Conservation (phyloP, 139 green algal genomes). For the Nannochloris sp. region DNA sequence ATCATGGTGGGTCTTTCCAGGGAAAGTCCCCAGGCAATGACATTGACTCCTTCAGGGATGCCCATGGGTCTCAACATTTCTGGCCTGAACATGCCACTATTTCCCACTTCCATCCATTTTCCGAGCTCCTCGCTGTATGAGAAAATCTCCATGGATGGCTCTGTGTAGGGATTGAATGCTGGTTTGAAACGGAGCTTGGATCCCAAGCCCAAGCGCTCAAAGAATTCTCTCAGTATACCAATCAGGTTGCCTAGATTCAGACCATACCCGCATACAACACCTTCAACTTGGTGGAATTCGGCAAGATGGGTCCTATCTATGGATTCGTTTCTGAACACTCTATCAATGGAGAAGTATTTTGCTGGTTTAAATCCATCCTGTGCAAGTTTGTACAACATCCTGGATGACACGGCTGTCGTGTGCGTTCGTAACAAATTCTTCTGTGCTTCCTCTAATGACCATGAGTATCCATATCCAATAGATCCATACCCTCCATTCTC, state of each 20-base stretch:
- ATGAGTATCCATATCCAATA: slow-evolving; percentile 83
- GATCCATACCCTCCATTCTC: slow-evolving; percentile 80
- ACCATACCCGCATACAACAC: slow-evolving; percentile 74
- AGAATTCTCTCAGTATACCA: slow-evolving; percentile 81
- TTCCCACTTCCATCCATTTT: slow-evolving; percentile 99
- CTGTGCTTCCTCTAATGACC: slow-evolving; percentile 81
- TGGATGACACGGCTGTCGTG: slow-evolving; percentile 93
- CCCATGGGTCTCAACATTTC: slow-evolving; percentile 99
- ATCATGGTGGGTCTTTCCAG: slow-evolving; percentile 96
- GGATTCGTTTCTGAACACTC: slow-evolving; percentile 98
- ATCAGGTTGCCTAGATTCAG: slow-evolving; percentile 92
- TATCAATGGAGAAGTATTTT: slow-evolving; percentile 92
- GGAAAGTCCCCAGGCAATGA: slow-evolving; percentile 97
- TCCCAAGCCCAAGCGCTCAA: slow-evolving; percentile 83
- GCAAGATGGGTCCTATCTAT: slow-evolving; percentile 96
- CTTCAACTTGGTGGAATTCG: slow-evolving; percentile 92
- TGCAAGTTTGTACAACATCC: slow-evolving; percentile 91
- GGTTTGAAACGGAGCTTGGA: slow-evolving; percentile 96
- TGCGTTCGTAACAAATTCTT: slow-evolving; percentile 99
- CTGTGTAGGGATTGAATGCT: slow-evolving; percentile 99
- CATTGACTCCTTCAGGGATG: slow-evolving; percentile 88
- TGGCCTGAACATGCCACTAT: slow-evolving; percentile 90
- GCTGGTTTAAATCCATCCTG: slow-evolving; percentile 59
- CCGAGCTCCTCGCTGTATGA: slow-evolving; percentile 84
- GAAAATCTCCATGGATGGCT: slow-evolving; percentile 99